A percentile compares a stretch with the other conserved stretches of the same genome.
Conservation (phyloP, 2,329 filamentous ascomycete species). For the Fusarium robinianum region DNA sequence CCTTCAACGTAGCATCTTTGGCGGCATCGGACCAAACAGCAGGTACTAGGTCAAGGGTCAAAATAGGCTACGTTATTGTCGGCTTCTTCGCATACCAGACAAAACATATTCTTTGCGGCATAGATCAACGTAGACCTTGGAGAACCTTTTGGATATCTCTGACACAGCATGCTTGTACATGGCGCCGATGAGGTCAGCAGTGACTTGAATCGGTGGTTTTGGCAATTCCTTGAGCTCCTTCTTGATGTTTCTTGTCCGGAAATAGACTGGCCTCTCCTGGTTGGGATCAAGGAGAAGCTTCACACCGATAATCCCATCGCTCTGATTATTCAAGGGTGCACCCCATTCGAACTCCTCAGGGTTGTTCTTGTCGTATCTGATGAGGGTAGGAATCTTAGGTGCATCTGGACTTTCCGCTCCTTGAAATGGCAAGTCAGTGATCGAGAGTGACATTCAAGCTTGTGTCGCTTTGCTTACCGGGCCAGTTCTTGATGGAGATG, state of each 20-base stretch:
- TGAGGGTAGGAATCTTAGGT: conserved; percentile 27
- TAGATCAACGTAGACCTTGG: conserved; percentile 16
- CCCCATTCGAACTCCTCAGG: conserved; percentile 18
- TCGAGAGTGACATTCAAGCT: background rate
- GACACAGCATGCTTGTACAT: conserved; percentile 21
- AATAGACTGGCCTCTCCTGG: conserved; percentile 18
- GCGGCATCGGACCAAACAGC: conserved; percentile 28
- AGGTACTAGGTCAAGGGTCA: conserved; percentile 9
- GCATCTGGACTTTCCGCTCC: conserved; percentile 9
- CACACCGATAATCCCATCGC: conserved; percentile 17
- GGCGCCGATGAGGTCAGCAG: conserved; percentile 20
- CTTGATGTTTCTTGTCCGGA: conserved; percentile 5
- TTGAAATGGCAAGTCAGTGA: background rate
- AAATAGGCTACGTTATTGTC: background rate
- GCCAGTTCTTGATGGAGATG: conserved; percentile 23
- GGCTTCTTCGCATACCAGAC: conserved; percentile 9
- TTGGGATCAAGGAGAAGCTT: conserved; percentile 26
- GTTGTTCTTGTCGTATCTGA: conserved; percentile 15
- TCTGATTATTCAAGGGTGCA: conserved; percentile 5
- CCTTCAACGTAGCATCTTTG: conserved; percentile 21
- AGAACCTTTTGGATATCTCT: conserved; percentile 17
- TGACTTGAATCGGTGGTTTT: conserved; percentile 17
- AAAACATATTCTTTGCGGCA: conserved; percentile 24
- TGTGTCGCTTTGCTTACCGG: conserved; percentile 14
- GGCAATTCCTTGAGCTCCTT: conserved; percentile 13